Base-by-base conservation (phyloP, 805 yeast genomes). In the Wickerhamiella sergipiensis region DNA sequence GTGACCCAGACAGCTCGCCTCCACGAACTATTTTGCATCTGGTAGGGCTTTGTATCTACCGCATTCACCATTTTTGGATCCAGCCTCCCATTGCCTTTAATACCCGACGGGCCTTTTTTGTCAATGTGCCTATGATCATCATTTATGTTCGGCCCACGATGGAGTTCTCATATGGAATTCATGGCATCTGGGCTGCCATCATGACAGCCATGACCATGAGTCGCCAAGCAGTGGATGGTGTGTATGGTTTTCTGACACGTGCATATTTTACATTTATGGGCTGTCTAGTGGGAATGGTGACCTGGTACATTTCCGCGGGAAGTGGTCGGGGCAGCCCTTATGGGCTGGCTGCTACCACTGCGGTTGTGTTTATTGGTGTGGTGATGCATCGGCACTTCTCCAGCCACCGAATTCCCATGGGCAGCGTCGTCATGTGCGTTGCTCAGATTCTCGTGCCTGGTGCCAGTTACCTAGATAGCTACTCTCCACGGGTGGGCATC, bases 251-350 rank as follows among this genome's bases (percentile, higher is more conserved):
- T 19, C 38, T 60, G 1, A 47, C 58, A 17, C 59, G 65, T 23
- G 46, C 65, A 10, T 45, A 57, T 15, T 62, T 55, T 50, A 61
- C 67, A 2, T 59, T 66, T 33, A 38, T 59, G 33, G 69, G 68
- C 2, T 56, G 65, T 29, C 48, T 64, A 6, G 47, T 61, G 3
- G 69, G 66, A 0, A 56, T 67, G 61, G 62, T 63, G 3, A 61
- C 55, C 4, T 67, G 70, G 70, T 67, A 67, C 48, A 65, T 67
- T 17, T 57, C 62, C 2, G 51, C 65, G 2, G 68, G 68, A 2
- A 49, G 51, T 15, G 69, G 70, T 12, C 19, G 49, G 1, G 69
- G 70, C 1, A 66, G 64, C 45, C 59, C 60, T 0, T 64, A 54
- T 42, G 69, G 71, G 1, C 63, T 58, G 45, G 68, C 63, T 3